Conservation (phyloP, 441 rosid species). For the Omphalea diandra region DNA sequence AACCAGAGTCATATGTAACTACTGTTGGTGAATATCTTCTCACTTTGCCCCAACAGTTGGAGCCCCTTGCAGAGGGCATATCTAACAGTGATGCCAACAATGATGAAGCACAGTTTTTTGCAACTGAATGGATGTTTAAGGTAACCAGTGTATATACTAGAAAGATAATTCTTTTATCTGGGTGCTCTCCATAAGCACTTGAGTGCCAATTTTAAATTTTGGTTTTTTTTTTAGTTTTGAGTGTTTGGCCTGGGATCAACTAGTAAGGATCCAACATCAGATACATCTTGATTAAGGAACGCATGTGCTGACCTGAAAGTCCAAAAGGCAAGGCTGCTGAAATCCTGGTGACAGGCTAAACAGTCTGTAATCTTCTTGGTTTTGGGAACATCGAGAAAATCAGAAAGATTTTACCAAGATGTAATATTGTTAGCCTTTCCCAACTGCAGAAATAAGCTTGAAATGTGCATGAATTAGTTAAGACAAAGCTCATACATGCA, state of each 20-base stretch:
- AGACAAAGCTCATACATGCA: neutral
- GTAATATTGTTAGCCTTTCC: neutral
- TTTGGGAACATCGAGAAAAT: neutral
- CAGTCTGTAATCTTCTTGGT: neutral
- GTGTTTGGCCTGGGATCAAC: no score
- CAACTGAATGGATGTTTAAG: slow-evolving; percentile 99
- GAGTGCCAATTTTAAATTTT: no score
- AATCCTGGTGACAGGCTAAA: neutral
- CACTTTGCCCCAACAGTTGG: slow-evolving; percentile 96
- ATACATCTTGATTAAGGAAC: no score
- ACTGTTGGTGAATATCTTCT: slow-evolving; percentile 97
- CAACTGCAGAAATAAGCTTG: neutral
- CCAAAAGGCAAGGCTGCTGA: neutral
- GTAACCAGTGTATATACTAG: slow-evolving; percentile 41
- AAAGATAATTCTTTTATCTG: no score
- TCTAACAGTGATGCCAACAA: slow-evolving; percentile 68
- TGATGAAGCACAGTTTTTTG: slow-evolving; percentile 92
- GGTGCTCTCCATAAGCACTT: no score
- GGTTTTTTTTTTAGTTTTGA: no score
- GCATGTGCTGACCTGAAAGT: slow-evolving; percentile 1
- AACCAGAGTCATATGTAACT: slow-evolving; percentile 87
- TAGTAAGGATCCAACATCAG: no score
- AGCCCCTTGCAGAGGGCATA: slow-evolving; percentile 98
- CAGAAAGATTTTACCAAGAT: neutral
- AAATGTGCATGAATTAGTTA: neutral